These are phyloP conservation scores for Medicago lupulina DNA, from an alignment of 306 rosid genomes.

Conservation along the genomic window DNA sequence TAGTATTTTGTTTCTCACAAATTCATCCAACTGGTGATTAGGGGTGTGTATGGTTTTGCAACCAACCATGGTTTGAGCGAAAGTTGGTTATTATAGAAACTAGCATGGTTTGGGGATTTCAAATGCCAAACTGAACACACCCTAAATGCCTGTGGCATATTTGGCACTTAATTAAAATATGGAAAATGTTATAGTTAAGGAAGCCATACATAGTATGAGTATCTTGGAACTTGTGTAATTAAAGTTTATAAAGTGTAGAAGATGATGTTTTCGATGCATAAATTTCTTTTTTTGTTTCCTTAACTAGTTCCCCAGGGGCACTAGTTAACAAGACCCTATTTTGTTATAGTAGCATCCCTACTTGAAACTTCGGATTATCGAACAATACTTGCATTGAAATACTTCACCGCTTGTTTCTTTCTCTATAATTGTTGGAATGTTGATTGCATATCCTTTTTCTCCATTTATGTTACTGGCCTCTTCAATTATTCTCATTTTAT, in stretches of 20 bases:
- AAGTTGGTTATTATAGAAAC: not conserved
- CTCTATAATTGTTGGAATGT: slow-evolving; percentile 23
- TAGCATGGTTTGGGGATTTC: slow-evolving; percentile 15
- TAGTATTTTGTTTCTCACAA: slow-evolving; percentile 15
- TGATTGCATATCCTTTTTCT: slow-evolving; percentile 1
- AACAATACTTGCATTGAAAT: not conserved
- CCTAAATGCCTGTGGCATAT: slow-evolving; percentile 30
- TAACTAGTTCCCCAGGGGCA: no score
- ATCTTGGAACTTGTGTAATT: no score
- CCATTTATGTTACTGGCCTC: slow-evolving; percentile 18
- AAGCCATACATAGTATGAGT: no score
- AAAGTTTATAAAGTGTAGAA: no score
- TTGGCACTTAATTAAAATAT: slow-evolving; percentile 11
- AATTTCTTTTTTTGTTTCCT: no score
- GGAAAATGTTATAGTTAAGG: no score
- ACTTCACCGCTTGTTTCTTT: not conserved
- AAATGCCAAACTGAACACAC: slow-evolving; percentile 13
- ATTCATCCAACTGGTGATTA: slow-evolving; percentile 24
- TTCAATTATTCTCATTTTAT: slow-evolving; percentile 44
- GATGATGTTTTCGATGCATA: no score
- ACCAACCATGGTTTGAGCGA: slow-evolving; percentile 14
- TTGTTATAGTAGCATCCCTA: not conserved
- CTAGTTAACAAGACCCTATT: no score
- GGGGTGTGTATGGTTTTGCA: not conserved
- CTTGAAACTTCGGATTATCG: not conserved